These are phyloP conservation scores for Phytophthora colocasiae DNA, from an alignment of 352 stramenopile species.

Conservation along the genomic window DNA sequence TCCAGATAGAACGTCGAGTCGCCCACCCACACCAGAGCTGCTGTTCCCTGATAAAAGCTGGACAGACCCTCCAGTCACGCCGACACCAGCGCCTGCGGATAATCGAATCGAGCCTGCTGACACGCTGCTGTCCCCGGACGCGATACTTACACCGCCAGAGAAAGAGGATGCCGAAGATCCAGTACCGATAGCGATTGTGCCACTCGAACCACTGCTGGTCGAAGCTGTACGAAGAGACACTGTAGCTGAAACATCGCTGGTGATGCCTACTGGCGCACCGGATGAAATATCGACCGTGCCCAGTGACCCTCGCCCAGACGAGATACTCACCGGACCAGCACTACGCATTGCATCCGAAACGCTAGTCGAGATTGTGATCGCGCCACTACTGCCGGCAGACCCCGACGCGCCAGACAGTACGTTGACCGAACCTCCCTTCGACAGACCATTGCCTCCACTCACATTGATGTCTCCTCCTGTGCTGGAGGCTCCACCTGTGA, in stretches of 20 bases:
- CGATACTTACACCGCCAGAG: slow-evolving; percentile 22
- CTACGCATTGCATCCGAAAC: slow-evolving; percentile 27
- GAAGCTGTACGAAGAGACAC: slow-evolving; percentile 23
- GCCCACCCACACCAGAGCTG: slow-evolving; percentile 21
- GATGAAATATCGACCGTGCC: slow-evolving; percentile 28
- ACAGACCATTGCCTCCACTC: slow-evolving; percentile 24
- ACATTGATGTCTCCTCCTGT: slow-evolving; percentile 24
- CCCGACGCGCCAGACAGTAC: slow-evolving; percentile 6
- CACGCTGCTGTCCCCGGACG: slow-evolving; percentile 12
- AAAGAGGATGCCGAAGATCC: slow-evolving; percentile 14
- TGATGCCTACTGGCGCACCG: slow-evolving; percentile 4
- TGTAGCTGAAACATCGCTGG: slow-evolving; percentile 21
- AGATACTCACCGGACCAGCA: slow-evolving; percentile 23
- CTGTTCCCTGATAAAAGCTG: slow-evolving; percentile 29
- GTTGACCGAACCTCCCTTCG: slow-evolving; percentile 40
- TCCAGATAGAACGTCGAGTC: slow-evolving; percentile 21
- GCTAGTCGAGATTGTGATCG: slow-evolving; percentile 3
- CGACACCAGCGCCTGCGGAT: background rate
- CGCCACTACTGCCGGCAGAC: background rate
- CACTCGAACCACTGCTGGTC: slow-evolving; percentile 21
- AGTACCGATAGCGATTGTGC: slow-evolving; percentile 15
- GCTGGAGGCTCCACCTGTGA: slow-evolving; percentile 20
- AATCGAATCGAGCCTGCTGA: background rate
- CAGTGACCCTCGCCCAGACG: slow-evolving; percentile 23
- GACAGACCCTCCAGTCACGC: background rate